Percentiles rank a stretch among this genome's conserved stretches.
Conservation (phyloP, 768 basidiomycete genomes). For the Lentinus tigrinus region DNA sequence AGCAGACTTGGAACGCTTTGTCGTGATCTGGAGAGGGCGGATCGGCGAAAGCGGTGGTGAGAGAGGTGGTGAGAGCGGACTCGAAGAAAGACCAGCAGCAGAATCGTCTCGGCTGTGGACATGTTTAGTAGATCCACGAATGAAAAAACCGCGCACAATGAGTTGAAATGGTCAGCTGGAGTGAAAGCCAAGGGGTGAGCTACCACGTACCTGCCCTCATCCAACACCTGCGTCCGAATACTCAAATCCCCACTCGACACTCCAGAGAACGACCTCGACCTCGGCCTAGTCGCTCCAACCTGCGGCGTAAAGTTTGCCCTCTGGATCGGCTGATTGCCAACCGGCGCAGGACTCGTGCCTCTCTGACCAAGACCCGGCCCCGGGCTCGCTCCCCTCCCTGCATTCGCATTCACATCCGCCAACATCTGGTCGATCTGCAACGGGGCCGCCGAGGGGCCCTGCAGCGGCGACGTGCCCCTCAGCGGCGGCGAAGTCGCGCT, state of each 20-base stretch:
- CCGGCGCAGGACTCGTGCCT: not conserved
- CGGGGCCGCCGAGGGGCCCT: not conserved
- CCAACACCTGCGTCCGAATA: constrained; percentile 4
- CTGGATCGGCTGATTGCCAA: constrained; percentile 34
- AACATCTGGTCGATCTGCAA: constrained; percentile 1
- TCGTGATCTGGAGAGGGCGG: constrained; percentile 16
- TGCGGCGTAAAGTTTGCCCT: constrained; percentile 67
- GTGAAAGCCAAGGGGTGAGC: too few relatives aligned
- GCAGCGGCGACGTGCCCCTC: not conserved
- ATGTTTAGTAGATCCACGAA: not conserved
- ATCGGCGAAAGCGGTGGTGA: constrained; percentile 3
- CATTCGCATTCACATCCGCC: too few relatives aligned
- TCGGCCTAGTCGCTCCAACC: constrained; percentile 45
- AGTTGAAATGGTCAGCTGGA: too few relatives aligned
- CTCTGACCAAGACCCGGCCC: not conserved
- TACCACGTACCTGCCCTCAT: constrained; percentile 24
- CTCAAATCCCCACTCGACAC: constrained; percentile 43
- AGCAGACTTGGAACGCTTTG: constrained; percentile 23
- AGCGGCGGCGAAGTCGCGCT: constrained; percentile 6
- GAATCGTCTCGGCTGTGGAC: constrained; percentile 1
- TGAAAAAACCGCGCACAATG: not conserved
- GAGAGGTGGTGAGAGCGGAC: not conserved
- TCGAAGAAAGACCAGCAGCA: not conserved
- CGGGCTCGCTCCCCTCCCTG: not conserved
- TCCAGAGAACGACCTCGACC: constrained; percentile 76